Conservation (phyloP, 1,284 basidiomycete species). For the Ustilago sp. region DNA sequence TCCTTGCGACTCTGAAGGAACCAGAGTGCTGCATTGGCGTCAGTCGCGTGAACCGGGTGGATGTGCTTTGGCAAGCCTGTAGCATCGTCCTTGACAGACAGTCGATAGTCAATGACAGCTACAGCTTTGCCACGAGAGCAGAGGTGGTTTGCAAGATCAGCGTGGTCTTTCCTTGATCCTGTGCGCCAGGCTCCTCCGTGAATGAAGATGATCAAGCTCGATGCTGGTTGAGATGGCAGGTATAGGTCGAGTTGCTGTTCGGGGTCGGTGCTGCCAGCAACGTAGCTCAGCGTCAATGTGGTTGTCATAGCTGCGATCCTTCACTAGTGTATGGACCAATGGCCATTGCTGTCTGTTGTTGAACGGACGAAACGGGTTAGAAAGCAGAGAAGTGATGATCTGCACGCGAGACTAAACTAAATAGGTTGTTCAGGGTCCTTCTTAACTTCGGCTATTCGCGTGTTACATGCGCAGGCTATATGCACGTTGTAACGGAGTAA, state of each 20-base stretch:
- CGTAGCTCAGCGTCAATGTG: conserved; percentile 21
- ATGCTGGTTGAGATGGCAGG: conserved; percentile 13
- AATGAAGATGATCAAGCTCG: conserved; percentile 35
- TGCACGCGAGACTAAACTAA: not conserved
- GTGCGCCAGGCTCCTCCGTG: conserved; percentile 55
- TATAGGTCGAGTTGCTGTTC: conserved; percentile 51
- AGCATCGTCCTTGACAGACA: conserved; percentile 32
- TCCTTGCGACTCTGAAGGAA: conserved; percentile 23
- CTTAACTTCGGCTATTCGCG: conserved; percentile 28
- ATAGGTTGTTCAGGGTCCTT: conserved; percentile 9
- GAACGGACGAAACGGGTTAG: not conserved
- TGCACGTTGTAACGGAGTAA: too few species aligned
- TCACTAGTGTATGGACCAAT: not conserved
- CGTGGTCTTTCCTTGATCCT: conserved; percentile 35
- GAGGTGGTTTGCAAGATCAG: conserved; percentile 33
- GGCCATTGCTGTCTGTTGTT: not conserved
- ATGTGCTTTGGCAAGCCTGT: conserved; percentile 15
- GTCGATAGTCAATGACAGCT: conserved; percentile 47
- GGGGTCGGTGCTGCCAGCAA: conserved; percentile 22
- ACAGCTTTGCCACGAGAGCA: conserved; percentile 30
- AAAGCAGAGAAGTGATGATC: not conserved
- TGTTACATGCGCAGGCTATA: too few species aligned
- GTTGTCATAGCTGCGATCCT: not conserved
- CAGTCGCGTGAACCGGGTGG: conserved; percentile 40
- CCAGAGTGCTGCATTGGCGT: conserved; percentile 33